Evolutionary conservation across 768 basidiomycete genomes (phyloP), one percentile per base, ranked within the genome.

Genomic region (Russula foetens): DNA sequence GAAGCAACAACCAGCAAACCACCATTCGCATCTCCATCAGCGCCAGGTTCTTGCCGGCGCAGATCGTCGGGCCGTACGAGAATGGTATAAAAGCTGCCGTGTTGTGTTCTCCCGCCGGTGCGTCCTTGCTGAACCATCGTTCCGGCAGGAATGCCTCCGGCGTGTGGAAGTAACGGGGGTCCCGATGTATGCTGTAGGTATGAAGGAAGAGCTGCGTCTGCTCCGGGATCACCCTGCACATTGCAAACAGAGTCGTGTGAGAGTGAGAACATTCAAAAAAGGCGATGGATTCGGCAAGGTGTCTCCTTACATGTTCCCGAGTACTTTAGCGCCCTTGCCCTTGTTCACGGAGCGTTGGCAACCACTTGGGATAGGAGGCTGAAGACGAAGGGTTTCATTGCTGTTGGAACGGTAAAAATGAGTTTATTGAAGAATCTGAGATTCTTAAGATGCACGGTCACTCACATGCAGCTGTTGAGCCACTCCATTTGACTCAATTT

Each of bases 321-420:
- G 15, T 23, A 12, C 24, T 52, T 23, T 0, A 77, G 77, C 0
- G 9, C 72, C 75, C 44, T 68, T 72, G 17, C 73, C 71, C 51
- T 63, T 69, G 2, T 69, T 72, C 5, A 72, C 69, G 15, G 71
- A 71, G 35, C 81, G 77, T 59, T 79, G 78, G 46, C 74, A 73
- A 29, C 79, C 78, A 52, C 75, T 76, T 38, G 80, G 74, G 38
- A 82, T 69, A 14, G 82, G 74, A 15, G 81, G 79, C 59, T 75
- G 75, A 23, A 83, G 70, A 39, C 81, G 75, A 31, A 83, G 69
- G 1, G 74, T 69, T 59, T 83, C 82, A 43, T 81, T 80, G 62
- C 81, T 82, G 23, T 56, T 45, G 4, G 59, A 47, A 54, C 50
- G 17, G 21, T 14, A 43, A 33, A 9, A 4, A 35, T 8, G 9